Evolutionary conservation across 2,329 filamentous ascomycete genomes (phyloP).

Genomic region (Stenocarpella maydis): DNA sequence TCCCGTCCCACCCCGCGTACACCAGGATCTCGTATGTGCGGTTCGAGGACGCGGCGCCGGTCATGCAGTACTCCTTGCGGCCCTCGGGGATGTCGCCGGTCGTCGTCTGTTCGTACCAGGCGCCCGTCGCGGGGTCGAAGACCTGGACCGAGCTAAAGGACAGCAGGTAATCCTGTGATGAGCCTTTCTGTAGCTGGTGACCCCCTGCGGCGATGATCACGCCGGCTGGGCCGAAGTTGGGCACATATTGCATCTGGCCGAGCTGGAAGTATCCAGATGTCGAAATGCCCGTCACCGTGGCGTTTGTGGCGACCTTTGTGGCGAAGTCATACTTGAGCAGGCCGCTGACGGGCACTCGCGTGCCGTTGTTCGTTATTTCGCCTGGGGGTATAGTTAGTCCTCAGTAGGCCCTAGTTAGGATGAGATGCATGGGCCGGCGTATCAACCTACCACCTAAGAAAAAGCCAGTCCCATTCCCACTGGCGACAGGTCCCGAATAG

Average conservation of each 20-base stretch:
- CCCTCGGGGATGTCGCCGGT: slow-evolving; percentile 35
- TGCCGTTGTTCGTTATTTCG: background rate
- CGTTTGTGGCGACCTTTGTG: slow-evolving; percentile 18
- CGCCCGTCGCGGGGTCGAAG: slow-evolving; percentile 34
- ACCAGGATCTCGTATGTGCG: slow-evolving; percentile 39
- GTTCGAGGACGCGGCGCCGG: slow-evolving; percentile 37
- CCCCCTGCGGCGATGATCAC: slow-evolving; percentile 23
- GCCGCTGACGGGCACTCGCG: slow-evolving; percentile 15
- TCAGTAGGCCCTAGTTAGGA: background rate
- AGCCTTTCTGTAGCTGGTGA: background rate
- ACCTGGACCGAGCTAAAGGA: slow-evolving; percentile 35
- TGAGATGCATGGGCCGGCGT: too few relatives aligned
- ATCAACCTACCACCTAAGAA: slow-evolving; percentile 22
- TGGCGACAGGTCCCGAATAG: slow-evolving; percentile 17
- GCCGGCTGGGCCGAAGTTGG: slow-evolving; percentile 29
- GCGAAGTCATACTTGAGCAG: slow-evolving; percentile 29
- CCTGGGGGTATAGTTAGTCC: background rate
- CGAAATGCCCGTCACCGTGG: slow-evolving; percentile 10
- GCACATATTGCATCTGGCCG: slow-evolving; percentile 26
- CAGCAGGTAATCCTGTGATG: background rate
- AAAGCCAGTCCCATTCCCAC: slow-evolving; percentile 29
- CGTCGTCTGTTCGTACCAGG: slow-evolving; percentile 38
- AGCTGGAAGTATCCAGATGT: slow-evolving; percentile 5
- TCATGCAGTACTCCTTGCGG: slow-evolving; percentile 38
- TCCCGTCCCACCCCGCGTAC: slow-evolving; percentile 38